These are phyloP conservation scores for Leptographium wingfieldii DNA, from an alignment of 2,329 filamentous ascomycete genomes.

Conservation along the genomic window DNA sequence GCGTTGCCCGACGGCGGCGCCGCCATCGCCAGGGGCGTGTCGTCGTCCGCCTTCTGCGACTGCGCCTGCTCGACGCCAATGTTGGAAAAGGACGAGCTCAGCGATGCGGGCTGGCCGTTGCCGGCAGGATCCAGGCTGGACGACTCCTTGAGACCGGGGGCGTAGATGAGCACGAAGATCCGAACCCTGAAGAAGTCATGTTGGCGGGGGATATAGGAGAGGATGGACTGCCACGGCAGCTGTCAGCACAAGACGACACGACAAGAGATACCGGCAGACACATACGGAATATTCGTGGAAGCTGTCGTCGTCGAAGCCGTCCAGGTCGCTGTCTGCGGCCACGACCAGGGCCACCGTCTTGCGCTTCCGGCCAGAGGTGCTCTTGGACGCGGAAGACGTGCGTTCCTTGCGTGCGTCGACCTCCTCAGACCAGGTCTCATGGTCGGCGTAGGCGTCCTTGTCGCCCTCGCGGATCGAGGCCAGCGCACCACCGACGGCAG, in stretches of 20 bases:
- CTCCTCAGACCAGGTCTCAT: slow-evolving; percentile 87
- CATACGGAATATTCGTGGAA: slow-evolving; percentile 73
- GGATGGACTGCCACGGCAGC: slow-evolving; percentile 50
- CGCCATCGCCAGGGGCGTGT: no score
- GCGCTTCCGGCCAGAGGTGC: slow-evolving; percentile 28
- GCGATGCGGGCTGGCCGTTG: slow-evolving; percentile 41
- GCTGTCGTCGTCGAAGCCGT: slow-evolving; percentile 44
- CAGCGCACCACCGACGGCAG: slow-evolving; percentile 69
- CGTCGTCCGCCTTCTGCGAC: slow-evolving; percentile 42
- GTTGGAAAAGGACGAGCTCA: slow-evolving; percentile 76
- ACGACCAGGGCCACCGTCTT: slow-evolving; percentile 83
- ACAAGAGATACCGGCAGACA: slow-evolving; percentile 9
- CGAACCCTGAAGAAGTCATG: slow-evolving; percentile 62
- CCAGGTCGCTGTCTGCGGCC: slow-evolving; percentile 57
- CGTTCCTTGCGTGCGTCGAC: slow-evolving; percentile 49
- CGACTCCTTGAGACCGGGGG: slow-evolving; percentile 63
- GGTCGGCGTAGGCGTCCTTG: slow-evolving; percentile 66
- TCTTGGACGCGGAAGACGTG: not conserved
- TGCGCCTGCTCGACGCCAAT: slow-evolving; percentile 63
- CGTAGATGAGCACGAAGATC: slow-evolving; percentile 82
- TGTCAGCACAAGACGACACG: not conserved
- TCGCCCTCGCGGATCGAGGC: slow-evolving; percentile 77
- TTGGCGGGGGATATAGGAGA: slow-evolving; percentile 74
- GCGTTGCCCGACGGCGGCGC: slow-evolving; percentile 36
- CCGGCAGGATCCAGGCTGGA: slow-evolving; percentile 30